Conservation (phyloP, 2,329 filamentous ascomycete genomes). For the Aspergillus fijiensis region DNA sequence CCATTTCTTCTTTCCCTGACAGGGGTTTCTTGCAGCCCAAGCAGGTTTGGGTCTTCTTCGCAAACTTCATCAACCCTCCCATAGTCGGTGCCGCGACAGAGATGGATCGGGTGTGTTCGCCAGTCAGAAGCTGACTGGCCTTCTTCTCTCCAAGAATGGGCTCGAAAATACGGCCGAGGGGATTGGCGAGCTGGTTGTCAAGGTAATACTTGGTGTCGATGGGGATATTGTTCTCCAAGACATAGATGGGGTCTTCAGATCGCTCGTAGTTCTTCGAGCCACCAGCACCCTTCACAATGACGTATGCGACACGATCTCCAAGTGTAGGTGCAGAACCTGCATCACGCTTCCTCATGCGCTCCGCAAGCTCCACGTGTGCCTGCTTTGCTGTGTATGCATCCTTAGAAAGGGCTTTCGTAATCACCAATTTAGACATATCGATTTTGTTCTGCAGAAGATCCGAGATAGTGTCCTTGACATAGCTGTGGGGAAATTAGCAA, state of each 20-base stretch:
- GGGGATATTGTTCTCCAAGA: slow-evolving; percentile 94
- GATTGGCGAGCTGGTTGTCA: slow-evolving; percentile 96
- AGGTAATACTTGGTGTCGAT: slow-evolving; percentile 99
- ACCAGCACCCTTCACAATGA: slow-evolving; percentile 88
- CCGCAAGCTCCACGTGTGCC: slow-evolving; percentile 91
- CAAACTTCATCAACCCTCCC: slow-evolving; percentile 96
- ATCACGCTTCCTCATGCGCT: slow-evolving; percentile 96
- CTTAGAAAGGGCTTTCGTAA: slow-evolving; percentile 95
- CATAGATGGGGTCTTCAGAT: slow-evolving; percentile 94
- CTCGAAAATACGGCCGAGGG: slow-evolving; percentile 92
- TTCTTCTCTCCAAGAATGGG: slow-evolving; percentile 94
- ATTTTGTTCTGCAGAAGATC: slow-evolving; percentile 95
- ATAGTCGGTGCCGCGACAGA: slow-evolving; percentile 87
- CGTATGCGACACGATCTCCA: slow-evolving; percentile 95
- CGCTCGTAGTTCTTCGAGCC: slow-evolving; percentile 96
- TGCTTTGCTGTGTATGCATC: slow-evolving; percentile 87
- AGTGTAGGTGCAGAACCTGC: slow-evolving; percentile 88
- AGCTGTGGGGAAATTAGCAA: slow-evolving; percentile 58
- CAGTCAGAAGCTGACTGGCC: slow-evolving; percentile 78
- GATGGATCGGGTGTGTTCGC: slow-evolving; percentile 92
- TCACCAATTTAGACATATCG: slow-evolving; percentile 98
- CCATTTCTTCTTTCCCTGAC: slow-evolving; percentile 71
- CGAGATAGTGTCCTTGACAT: slow-evolving; percentile 94
- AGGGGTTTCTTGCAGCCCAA: slow-evolving; percentile 99
- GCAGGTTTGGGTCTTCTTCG: slow-evolving; percentile 96